Percentiles rank a stretch among this genome's conserved stretches.
Conservation (phyloP, 805 yeast genomes). For the Monosporozyma servazzii region DNA sequence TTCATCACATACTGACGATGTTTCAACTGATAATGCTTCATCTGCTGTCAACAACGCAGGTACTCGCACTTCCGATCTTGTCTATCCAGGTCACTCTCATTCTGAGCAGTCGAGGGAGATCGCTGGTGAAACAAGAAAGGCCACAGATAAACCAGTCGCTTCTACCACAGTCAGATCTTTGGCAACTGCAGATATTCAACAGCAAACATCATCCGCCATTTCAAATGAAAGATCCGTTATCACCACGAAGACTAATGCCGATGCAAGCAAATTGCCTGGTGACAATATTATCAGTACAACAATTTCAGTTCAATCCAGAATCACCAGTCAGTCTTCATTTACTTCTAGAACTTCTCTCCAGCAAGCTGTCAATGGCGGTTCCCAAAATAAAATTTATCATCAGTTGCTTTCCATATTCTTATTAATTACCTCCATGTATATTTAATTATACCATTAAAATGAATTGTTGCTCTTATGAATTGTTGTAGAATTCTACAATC, state of each 20-base stretch:
- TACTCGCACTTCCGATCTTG: no score
- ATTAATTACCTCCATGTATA: not conserved
- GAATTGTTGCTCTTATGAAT: no score
- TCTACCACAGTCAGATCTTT: not conserved
- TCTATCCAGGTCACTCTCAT: no score
- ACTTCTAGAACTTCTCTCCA: not conserved
- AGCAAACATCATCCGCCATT: not conserved
- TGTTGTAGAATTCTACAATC: no score
- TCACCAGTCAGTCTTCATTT: not conserved
- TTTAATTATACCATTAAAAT: not conserved
- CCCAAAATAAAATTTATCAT: not conserved
- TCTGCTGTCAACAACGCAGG: no score
- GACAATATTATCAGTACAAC: not conserved
- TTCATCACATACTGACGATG: no score
- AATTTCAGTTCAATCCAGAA: not conserved
- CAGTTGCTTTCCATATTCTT: not conserved
- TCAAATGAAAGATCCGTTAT: slow-evolving; percentile 44
- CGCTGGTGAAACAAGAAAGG: not conserved
- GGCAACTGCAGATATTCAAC: not conserved
- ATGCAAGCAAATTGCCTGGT: not conserved
- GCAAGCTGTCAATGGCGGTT: not conserved
- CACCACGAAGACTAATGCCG: slow-evolving; percentile 48
- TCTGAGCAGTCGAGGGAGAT: not conserved
- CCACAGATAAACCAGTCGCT: not conserved
- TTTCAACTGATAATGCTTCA: no score